Percentiles rank a stretch among this genome's conserved stretches.
These are phyloP conservation scores for Ramichloridium luteum DNA, from an alignment of 2,329 filamentous ascomycete genomes.

Conservation along the genomic window DNA sequence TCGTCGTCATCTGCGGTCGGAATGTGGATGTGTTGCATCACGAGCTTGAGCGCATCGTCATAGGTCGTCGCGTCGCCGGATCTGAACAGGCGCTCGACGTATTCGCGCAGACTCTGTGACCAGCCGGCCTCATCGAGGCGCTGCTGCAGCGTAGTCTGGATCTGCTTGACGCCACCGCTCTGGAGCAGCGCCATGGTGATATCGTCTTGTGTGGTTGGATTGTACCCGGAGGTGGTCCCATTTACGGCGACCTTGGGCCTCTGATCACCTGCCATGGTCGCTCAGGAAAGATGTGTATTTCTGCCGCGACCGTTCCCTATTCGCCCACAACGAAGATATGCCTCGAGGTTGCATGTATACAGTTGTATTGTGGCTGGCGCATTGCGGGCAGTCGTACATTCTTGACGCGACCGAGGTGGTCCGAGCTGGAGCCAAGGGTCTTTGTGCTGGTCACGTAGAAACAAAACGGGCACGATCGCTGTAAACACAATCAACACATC, in stretches of 20 bases:
- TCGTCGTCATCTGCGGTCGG: slow-evolving; percentile 18
- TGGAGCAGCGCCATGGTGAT: slow-evolving; percentile 36
- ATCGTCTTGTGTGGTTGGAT: slow-evolving; percentile 26
- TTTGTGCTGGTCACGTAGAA: too few species aligned
- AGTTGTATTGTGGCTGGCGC: too few species aligned
- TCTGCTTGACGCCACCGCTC: slow-evolving; percentile 40
- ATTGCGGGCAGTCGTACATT: too few species aligned
- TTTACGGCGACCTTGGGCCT: slow-evolving; percentile 27
- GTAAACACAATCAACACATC: too few species aligned
- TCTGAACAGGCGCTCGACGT: slow-evolving; percentile 45
- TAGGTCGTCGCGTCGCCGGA: slow-evolving; percentile 45
- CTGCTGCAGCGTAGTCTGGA: slow-evolving; percentile 43
- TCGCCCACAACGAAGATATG: too few species aligned
- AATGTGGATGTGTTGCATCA: slow-evolving; percentile 32
- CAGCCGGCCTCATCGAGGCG: slow-evolving; percentile 47
- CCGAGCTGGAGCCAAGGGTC: too few species aligned
- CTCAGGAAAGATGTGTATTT: too few species aligned
- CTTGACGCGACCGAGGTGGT: too few species aligned
- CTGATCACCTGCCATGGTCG: slow-evolving; percentile 10
- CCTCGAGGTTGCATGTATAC: too few species aligned
- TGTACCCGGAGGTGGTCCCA: slow-evolving; percentile 29
- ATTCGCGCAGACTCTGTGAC: slow-evolving; percentile 42
- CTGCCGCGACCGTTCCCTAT: too few species aligned
- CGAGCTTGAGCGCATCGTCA: slow-evolving; percentile 42
- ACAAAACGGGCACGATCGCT: too few species aligned